Conservation (phyloP, 2,329 filamentous ascomycete genomes). For the Emergomyces pasteurianus region DNA sequence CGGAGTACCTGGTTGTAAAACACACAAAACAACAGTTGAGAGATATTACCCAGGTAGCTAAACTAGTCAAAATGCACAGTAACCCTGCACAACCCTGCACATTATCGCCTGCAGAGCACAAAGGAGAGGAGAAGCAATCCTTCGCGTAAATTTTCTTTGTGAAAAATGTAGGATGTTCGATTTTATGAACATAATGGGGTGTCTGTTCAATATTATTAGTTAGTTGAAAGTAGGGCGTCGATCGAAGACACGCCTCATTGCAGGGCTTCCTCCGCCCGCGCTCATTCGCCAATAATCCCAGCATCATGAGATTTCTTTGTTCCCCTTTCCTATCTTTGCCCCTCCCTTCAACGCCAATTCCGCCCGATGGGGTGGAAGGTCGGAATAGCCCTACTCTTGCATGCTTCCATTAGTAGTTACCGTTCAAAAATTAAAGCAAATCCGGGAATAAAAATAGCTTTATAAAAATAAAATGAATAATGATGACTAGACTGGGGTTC, state of each 20-base stretch:
- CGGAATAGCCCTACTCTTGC: not conserved
- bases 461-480: conserved; percentile 8
- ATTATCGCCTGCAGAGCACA: not conserved
- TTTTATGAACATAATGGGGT: not conserved
- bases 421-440: not conserved
- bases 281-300: not conserved
- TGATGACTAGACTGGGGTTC: conserved; percentile 9
- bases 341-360: not conserved
- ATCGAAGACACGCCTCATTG: not conserved
- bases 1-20: too few species aligned
- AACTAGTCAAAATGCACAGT: not conserved
- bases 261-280: too few species aligned
- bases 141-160: not conserved
- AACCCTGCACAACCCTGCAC: not conserved
- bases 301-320: not conserved
- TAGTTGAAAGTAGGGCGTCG: not conserved
- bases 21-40: too few species aligned
- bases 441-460: not conserved
- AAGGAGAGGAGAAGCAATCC: not conserved
- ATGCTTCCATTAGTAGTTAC: too few species aligned
- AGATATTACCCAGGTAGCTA: too few species aligned
- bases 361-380: not conserved
- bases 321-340: not conserved
- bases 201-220: not conserved
- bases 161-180: not conserved